Percentiles rank a stretch among this genome's conserved stretches.
These are phyloP conservation scores for Diaporthe helianthi DNA, from an alignment of 2,329 filamentous ascomycete species.

Conservation along the genomic window DNA sequence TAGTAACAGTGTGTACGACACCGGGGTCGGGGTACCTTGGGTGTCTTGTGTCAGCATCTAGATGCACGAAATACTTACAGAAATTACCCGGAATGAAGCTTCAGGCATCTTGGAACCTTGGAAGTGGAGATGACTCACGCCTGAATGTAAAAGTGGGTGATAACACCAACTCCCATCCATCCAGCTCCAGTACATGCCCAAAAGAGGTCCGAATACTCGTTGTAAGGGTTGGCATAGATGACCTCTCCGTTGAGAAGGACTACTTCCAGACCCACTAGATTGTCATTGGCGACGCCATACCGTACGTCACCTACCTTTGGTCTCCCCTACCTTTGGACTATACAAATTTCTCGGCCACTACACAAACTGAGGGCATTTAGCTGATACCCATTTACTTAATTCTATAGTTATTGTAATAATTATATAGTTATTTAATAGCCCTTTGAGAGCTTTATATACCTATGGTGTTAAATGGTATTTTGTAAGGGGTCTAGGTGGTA, in stretches of 20 bases:
- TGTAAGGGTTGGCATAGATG: constrained; percentile 32
- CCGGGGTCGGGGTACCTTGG: constrained; percentile 30
- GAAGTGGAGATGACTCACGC: constrained; percentile 6
- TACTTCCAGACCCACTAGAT: constrained; percentile 25
- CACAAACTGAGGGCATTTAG: too few species aligned
- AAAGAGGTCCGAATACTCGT: constrained; percentile 26
- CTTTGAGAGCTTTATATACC: too few species aligned
- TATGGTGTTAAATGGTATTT: too few species aligned
- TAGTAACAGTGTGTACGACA: constrained; percentile 10
- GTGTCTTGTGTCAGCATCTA: background rate
- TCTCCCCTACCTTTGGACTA: too few species aligned
- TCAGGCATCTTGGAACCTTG: too few species aligned
- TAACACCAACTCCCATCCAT: constrained; percentile 24
- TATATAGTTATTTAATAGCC: too few species aligned
- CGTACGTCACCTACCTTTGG: too few species aligned
- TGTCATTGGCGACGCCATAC: constrained; percentile 27
- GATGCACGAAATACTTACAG: background rate
- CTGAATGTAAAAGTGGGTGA: constrained; percentile 31
- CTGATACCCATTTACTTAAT: too few species aligned
- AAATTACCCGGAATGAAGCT: too few species aligned
- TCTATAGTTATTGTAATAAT: too few species aligned
- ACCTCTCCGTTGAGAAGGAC: constrained; percentile 28
- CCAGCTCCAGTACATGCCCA: constrained; percentile 31
- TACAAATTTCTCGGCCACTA: too few species aligned
- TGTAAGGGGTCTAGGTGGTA: too few species aligned